These are phyloP conservation scores for Penicilliopsis zonata DNA, from an alignment of 495 filamentous ascomycete species.

Conservation along the genomic window DNA sequence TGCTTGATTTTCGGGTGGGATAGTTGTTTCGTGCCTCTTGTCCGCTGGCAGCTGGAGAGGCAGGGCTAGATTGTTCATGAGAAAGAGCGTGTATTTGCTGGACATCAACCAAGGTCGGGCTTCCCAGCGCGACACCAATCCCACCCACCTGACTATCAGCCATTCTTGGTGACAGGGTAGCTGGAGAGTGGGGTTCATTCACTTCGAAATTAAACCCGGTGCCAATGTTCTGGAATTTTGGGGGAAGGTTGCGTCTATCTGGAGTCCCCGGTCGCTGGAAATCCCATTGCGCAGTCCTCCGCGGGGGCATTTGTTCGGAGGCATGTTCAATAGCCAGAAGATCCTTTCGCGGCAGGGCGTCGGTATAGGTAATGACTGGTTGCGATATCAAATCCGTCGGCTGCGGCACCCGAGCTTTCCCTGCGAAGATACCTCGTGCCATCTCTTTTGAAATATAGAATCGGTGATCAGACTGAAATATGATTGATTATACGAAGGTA, in stretches of 20 bases:
- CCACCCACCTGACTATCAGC: slow-evolving; percentile 11
- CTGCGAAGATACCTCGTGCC: slow-evolving; percentile 17
- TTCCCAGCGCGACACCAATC: slow-evolving; percentile 45
- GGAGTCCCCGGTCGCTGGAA: slow-evolving; percentile 14
- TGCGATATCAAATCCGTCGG: slow-evolving; percentile 18
- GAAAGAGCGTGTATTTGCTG: too few relatives aligned
- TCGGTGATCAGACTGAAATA: too few relatives aligned
- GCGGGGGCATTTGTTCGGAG: slow-evolving; percentile 4
- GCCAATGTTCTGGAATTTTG: slow-evolving; percentile 5
- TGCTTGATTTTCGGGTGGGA: slow-evolving; percentile 37
- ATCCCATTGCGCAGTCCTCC: slow-evolving; percentile 5
- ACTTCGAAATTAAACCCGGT: slow-evolving; percentile 28
- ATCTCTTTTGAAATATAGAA: slow-evolving; percentile 7
- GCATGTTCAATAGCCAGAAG: slow-evolving; percentile 9
- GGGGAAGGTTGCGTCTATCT: slow-evolving; percentile 9
- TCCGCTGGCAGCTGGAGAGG: slow-evolving; percentile 14
- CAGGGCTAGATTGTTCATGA: too few relatives aligned
- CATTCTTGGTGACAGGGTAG: slow-evolving; percentile 5
- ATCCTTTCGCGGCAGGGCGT: slow-evolving; percentile 23
- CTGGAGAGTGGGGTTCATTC: slow-evolving; percentile 18
- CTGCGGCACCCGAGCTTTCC: slow-evolving; percentile 16
- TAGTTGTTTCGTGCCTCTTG: slow-evolving; percentile 6
- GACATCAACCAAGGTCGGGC: slow-evolving; percentile 28
- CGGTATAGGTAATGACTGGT: slow-evolving; percentile 22
- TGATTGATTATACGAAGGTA: too few relatives aligned